Conservation (phyloP, 2,329 filamentous ascomycete genomes). For the Trichophyton equinum region DNA sequence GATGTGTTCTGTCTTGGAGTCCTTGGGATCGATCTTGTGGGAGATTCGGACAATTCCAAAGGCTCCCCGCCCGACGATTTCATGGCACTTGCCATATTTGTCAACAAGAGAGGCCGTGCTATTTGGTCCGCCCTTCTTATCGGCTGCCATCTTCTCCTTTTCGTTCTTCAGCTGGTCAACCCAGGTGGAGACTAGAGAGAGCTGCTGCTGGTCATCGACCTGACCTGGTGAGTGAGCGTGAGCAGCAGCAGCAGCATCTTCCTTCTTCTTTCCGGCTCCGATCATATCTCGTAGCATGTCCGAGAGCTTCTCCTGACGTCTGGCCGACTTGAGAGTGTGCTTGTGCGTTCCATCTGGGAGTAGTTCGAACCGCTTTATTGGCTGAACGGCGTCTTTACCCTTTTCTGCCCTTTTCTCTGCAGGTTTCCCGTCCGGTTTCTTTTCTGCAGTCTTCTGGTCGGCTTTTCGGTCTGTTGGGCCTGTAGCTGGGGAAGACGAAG, state of each 20-base stretch:
- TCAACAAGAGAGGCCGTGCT: constrained; percentile 71
- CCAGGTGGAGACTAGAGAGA: constrained; percentile 92
- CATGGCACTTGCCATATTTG: constrained; percentile 97
- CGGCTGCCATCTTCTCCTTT: constrained; percentile 59
- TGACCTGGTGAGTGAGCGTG: constrained; percentile 9
- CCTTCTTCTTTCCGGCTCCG: constrained; percentile 66
- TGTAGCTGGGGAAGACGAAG: background rate
- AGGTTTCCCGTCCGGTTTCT: constrained; percentile 20
- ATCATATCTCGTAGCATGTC: constrained; percentile 83
- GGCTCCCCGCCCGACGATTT: constrained; percentile 87
- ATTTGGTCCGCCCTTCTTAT: constrained; percentile 65
- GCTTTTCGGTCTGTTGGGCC: background rate
- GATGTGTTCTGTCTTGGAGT: constrained; percentile 66
- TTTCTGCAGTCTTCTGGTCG: constrained; percentile 14
- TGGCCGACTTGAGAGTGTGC: constrained; percentile 78
- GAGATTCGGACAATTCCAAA: constrained; percentile 97
- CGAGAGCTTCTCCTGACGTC: constrained; percentile 85
- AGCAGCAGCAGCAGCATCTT: constrained; percentile 30
- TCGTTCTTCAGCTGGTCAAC: constrained; percentile 86
- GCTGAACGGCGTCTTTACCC: constrained; percentile 18
- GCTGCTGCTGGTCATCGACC: constrained; percentile 57
- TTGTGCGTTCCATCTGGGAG: constrained; percentile 60
- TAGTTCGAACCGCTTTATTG: constrained; percentile 43
- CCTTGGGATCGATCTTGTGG: constrained; percentile 80
- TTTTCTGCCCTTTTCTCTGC: constrained; percentile 22